Conservation (phyloP, 2,329 filamentous ascomycete genomes). For the Sporothrix sp. region DNA sequence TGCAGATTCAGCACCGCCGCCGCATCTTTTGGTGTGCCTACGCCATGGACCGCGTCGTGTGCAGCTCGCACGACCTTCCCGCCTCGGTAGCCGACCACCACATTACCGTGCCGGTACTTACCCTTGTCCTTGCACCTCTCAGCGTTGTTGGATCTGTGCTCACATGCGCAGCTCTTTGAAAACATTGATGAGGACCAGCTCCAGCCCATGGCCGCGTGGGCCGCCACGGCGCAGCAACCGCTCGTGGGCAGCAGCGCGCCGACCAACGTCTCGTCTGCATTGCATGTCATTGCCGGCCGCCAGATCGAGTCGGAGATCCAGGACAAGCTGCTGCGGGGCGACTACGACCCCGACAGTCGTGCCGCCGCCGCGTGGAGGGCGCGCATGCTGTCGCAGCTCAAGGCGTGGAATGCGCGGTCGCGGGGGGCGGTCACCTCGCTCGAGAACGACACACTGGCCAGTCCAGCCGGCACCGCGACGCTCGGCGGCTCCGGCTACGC, state of each 20-base stretch:
- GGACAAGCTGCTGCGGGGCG: slow-evolving; percentile 19
- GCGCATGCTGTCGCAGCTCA: slow-evolving; percentile 21
- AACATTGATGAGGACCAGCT: slow-evolving; percentile 23
- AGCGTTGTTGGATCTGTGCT: not conserved
- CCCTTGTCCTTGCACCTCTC: too few relatives aligned
- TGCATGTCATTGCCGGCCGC: slow-evolving; percentile 22
- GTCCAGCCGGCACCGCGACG: too few relatives aligned
- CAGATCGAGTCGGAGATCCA: slow-evolving; percentile 24
- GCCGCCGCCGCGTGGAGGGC: slow-evolving; percentile 19
- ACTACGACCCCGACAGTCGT: slow-evolving; percentile 19
- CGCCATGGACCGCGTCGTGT: slow-evolving; percentile 22
- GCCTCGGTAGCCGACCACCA: slow-evolving; percentile 22
- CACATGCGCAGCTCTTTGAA: slow-evolving; percentile 10
- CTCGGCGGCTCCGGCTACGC: slow-evolving; percentile 9
- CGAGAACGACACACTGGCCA: too few relatives aligned
- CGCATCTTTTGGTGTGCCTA: slow-evolving; percentile 26
- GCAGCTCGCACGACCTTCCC: slow-evolving; percentile 22
- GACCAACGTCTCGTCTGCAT: slow-evolving; percentile 21
- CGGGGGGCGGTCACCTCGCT: slow-evolving; percentile 19
- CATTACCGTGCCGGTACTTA: slow-evolving; percentile 21
- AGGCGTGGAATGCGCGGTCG: slow-evolving; percentile 17
- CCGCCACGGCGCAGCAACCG: not conserved
- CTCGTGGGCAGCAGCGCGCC: slow-evolving; percentile 11
- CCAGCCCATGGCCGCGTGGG: slow-evolving; percentile 5
- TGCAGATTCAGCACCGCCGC: slow-evolving; percentile 21